Percentiles rank a stretch among this genome's conserved stretches.
Conservation (phyloP, 106 monocot genomes). For the Apostasia shenzhenica region DNA sequence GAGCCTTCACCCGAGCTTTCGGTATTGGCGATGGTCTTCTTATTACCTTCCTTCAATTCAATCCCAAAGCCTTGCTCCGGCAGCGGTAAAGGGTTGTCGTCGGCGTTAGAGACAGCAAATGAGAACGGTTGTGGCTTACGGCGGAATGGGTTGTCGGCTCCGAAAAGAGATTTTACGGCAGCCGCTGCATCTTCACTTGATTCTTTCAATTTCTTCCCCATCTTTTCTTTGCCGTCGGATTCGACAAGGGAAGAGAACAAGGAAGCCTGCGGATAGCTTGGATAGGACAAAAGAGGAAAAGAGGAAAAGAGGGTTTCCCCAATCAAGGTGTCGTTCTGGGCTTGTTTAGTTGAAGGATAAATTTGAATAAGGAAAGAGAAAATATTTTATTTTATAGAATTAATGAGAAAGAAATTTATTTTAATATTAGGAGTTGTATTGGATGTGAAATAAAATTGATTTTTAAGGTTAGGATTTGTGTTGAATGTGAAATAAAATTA, state of each 20-base stretch:
- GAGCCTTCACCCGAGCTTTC: neutral
- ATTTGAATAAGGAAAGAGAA: too few species aligned
- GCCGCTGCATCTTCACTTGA: neutral
- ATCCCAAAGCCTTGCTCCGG: constrained; percentile 6
- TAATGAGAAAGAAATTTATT: too few species aligned
- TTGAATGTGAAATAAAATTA: too few species aligned
- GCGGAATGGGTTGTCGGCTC: constrained; percentile 85
- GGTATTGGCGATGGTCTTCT: neutral
- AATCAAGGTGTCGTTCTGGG: too few species aligned
- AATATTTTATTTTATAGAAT: too few species aligned
- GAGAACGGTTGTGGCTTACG: constrained; percentile 41
- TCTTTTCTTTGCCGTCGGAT: neutral
- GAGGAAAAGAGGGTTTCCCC: too few species aligned
- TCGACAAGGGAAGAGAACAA: neutral
- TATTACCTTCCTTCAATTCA: neutral
- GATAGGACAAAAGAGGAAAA: too few species aligned
- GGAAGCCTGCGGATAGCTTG: too few species aligned
- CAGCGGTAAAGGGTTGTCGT: neutral
- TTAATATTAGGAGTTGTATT: too few species aligned
- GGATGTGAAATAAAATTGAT: too few species aligned
- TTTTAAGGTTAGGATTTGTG: too few species aligned
- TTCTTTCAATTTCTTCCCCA: constrained; percentile 38
- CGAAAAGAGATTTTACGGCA: constrained; percentile 58
- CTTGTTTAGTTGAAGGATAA: too few species aligned
- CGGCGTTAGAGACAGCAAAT: neutral